Evolutionary conservation across 1,284 basidiomycete species (phyloP).

Genomic region (Papiliotrema laurentii): DNA sequence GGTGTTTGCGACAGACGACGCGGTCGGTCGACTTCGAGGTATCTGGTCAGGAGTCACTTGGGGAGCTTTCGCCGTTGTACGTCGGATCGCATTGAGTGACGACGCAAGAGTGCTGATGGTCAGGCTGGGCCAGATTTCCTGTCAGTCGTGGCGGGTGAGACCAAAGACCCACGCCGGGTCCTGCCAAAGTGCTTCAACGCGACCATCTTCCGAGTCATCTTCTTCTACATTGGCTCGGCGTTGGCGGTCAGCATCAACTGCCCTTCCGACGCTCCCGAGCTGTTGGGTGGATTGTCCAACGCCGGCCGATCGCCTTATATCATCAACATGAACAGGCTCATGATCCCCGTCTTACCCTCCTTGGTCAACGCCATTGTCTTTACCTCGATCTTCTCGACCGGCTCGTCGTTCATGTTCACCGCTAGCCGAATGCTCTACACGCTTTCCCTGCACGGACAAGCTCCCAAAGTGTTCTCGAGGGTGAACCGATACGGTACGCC

Average conservation of each 20-base stretch:
- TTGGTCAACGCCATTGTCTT: slow-evolving; percentile 42
- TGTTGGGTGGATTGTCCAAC: slow-evolving; percentile 6
- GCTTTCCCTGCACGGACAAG: slow-evolving; percentile 30
- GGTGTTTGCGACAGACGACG: slow-evolving; percentile 9
- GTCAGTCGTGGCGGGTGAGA: slow-evolving; percentile 13
- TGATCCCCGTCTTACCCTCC: slow-evolving; percentile 37
- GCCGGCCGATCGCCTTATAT: slow-evolving; percentile 1
- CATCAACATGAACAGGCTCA: slow-evolving; percentile 33
- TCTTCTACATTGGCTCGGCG: slow-evolving; percentile 36
- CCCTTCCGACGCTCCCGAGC: slow-evolving; percentile 10
- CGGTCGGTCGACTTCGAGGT: slow-evolving; percentile 8
- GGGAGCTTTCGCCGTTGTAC: slow-evolving; percentile 1
- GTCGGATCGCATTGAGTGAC: neutral
- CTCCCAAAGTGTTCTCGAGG: slow-evolving; percentile 25
- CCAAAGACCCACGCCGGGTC: slow-evolving; percentile 19
- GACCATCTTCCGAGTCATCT: slow-evolving; percentile 30
- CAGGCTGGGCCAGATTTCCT: slow-evolving; percentile 23
- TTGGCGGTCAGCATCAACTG: slow-evolving; percentile 30
- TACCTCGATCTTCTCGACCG: slow-evolving; percentile 43
- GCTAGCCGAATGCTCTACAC: slow-evolving; percentile 32
- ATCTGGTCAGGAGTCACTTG: slow-evolving; percentile 14
- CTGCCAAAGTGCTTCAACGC: slow-evolving; percentile 36
- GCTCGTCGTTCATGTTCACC: slow-evolving; percentile 30
- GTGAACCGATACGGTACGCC: slow-evolving; percentile 25
- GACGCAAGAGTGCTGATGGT: neutral